Percentiles rank a stretch among this genome's conserved stretches.
Conservation (phyloP, 768 basidiomycete species). For the Lactarius psammicola region DNA sequence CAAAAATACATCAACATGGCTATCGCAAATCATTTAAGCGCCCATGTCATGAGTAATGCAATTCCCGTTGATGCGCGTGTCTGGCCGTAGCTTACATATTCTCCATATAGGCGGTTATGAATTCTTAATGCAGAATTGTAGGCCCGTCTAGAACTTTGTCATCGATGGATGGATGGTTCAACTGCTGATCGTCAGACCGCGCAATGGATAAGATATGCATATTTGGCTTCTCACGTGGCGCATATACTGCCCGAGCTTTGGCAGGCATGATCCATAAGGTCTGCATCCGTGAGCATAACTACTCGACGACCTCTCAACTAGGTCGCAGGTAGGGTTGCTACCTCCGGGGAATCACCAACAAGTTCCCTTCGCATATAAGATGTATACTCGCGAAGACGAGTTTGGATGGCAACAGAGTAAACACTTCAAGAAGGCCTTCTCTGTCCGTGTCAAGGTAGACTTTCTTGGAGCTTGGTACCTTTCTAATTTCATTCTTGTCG, state of each 20-base stretch:
- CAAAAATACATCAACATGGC: conserved; percentile 58
- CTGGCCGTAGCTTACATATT: not conserved
- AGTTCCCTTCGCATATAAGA: conserved; percentile 74
- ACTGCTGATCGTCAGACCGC: conserved; percentile 45
- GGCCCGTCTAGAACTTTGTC: conserved; percentile 19
- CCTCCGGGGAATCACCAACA: conserved; percentile 71
- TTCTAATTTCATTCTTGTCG: not conserved
- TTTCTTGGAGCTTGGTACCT: conserved; percentile 75
- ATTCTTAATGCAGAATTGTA: conserved; percentile 77
- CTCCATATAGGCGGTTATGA: conserved; percentile 58
- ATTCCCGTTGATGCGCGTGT: not conserved
- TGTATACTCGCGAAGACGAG: conserved; percentile 61
- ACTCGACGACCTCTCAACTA: not conserved
- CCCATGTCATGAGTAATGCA: conserved; percentile 64
- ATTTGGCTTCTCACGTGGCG: conserved; percentile 82
- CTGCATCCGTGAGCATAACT: not conserved
- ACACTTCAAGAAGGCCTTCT: conserved; percentile 73
- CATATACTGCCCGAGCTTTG: conserved; percentile 65
- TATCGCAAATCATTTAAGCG: conserved; percentile 58
- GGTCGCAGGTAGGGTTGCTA: conserved; percentile 60
- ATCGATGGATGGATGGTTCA: not conserved
- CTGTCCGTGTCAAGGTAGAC: conserved; percentile 69
- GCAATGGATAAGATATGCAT: conserved; percentile 73
- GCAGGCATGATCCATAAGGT: conserved; percentile 77
- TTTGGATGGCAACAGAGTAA: conserved; percentile 61